A percentile compares a stretch with the other conserved stretches of the same genome.
These are phyloP conservation scores for Euphrasia arctica DNA, from an alignment of 305 asterid species.

Conservation along the genomic window DNA sequence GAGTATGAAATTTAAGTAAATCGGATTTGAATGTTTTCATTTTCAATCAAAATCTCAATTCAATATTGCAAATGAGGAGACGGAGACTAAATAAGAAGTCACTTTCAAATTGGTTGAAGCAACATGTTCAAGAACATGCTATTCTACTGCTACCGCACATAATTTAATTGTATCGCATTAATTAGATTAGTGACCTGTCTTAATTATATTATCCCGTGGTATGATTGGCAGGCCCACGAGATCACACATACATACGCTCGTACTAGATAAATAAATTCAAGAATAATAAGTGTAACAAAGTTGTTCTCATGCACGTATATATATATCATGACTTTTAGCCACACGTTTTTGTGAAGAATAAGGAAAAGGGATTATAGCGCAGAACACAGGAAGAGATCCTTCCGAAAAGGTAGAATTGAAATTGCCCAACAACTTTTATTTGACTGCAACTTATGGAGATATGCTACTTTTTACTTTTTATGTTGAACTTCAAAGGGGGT, in stretches of 20 bases:
- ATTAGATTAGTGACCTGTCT: conserved; percentile 29
- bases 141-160: background rate
- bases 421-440: background rate
- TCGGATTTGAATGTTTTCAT: too few species aligned
- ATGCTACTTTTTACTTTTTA: background rate
- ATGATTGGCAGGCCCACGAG: conserved; percentile 41
- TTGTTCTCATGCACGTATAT: too few species aligned
- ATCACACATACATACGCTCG: conserved; percentile 30
- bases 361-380: background rate
- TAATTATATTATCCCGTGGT: conserved; percentile 28
- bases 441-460: background rate
- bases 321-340: too few species aligned
- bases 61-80: background rate
- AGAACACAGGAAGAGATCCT: background rate
- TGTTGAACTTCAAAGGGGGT: background rate
- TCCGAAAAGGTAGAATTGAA: background rate
- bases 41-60: background rate
- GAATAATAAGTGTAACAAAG: conserved; percentile 2
- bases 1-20: too few species aligned
- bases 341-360: background rate
- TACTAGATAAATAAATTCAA: conserved; percentile 19
- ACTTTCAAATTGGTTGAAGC: conserved; percentile 3
- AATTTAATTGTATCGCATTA: background rate
- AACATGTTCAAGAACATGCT: conserved; percentile 1
- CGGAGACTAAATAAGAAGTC: background rate